Evolutionary conservation across 495 filamentous ascomycete genomes (phyloP), one percentile per base, ranked within the genome.

Genomic region (Hypoxylon intermedium): DNA sequence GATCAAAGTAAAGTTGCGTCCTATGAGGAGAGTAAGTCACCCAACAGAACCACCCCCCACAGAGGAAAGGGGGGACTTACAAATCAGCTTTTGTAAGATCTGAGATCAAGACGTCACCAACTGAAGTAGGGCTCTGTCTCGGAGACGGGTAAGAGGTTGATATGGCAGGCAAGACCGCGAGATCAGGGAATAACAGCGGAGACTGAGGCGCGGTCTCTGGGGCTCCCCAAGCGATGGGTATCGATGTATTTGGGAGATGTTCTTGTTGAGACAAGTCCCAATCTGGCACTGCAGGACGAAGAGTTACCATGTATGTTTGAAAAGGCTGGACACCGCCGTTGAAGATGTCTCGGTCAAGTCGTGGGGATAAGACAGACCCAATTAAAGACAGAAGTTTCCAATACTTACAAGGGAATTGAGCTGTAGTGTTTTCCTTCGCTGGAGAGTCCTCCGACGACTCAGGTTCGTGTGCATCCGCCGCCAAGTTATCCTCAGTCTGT

Each of bases 1-100:
- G 75, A 38, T 86, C 83, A 53, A 86, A 85, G 47, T 85, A 86
- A 16, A 85, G 64, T 63, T 83, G 79, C 31, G 51, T 65, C 46
- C 62, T 65, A 20, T 16, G 19, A 48, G 9, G 15, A 48, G 36
- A 48, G 62, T 65, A 53, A 60, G 62, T 45, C 7, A 18, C 16
- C 21, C 21, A 24, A 9, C 19, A 12, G 12, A 2, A 9, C 15
- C 16, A 15, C 15, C 9, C 28, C 83, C 77, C 31, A 76, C 80
- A 46, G 16, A 13, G 13, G 26, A n/a, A 9, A 2, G 9, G n/a
- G 6, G 1, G 19, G 20, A 66, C 68, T 4, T 70, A 81, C 79
- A 81, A 54, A 56, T 83, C 79, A 13, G 73, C 72, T 12, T 67
- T 72, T 49, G 79, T 75, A 44, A 80, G 54, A 7, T 77, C 75